Conservation (phyloP, 371 early-diverging fungal species). For the Rhizopus delemar region DNA sequence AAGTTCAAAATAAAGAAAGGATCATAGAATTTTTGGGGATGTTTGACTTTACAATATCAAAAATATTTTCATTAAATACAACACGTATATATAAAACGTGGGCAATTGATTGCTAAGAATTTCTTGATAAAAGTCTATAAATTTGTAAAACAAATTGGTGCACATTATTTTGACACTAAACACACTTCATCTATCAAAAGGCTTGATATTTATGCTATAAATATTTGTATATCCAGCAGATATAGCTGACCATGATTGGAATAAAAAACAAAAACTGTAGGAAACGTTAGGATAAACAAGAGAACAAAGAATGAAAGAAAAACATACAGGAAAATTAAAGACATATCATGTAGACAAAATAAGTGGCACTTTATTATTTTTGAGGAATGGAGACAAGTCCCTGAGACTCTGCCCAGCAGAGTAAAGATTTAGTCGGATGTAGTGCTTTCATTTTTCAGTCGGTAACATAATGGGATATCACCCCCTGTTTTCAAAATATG, state of each 20-base stretch:
- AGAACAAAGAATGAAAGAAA: conserved; percentile 41
- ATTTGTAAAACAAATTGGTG: too few species aligned
- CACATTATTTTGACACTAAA: too few species aligned
- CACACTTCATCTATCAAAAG: too few species aligned
- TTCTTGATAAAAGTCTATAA: conserved; percentile 60
- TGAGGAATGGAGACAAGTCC: neutral
- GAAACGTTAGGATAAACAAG: conserved; percentile 28
- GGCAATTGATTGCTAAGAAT: conserved; percentile 67
- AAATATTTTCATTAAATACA: neutral
- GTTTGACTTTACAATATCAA: conserved; percentile 1
- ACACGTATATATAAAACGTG: too few species aligned
- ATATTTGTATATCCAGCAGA: too few species aligned
- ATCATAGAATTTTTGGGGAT: conserved; percentile 8
- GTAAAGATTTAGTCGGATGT: conserved; percentile 4
- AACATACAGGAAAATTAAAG: neutral
- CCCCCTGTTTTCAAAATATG: conserved; percentile 81
- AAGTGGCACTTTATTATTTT: neutral
- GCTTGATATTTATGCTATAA: too few species aligned
- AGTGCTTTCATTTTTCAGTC: conserved; percentile 34
- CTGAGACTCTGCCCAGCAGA: conserved; percentile 18
- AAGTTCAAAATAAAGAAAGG: conserved; percentile 8
- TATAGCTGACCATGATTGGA: too few species aligned
- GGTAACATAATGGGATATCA: conserved; percentile 74
- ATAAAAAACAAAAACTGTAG: too few species aligned
- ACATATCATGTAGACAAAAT: too few species aligned